Conservation (phyloP, 345 rosid genomes). For the Eucalyptus dawsonii region DNA sequence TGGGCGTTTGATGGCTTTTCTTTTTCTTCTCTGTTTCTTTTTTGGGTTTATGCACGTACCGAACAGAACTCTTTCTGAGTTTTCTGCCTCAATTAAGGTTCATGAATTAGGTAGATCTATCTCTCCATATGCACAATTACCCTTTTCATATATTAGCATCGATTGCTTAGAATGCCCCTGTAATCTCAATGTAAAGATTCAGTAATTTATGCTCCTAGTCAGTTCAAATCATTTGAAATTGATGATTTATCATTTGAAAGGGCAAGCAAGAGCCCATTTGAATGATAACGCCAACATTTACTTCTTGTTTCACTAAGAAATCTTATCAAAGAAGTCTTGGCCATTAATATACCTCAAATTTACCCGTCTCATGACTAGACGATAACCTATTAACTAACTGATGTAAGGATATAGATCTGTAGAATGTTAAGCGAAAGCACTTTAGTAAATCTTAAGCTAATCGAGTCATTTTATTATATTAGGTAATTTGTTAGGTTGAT, state of each 20-base stretch:
- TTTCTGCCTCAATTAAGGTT: background rate
- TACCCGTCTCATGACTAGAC: background rate
- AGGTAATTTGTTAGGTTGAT: no score
- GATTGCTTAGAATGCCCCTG: background rate
- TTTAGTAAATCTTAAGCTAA: no score
- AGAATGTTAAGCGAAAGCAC: no score
- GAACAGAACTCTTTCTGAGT: background rate
- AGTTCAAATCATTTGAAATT: background rate
- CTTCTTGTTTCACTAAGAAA: background rate
- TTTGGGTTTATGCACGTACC: background rate
- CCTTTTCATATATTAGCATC: background rate
- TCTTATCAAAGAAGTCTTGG: background rate
- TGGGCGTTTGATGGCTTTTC: background rate
- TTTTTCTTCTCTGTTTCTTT: background rate
- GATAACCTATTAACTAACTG: background rate
- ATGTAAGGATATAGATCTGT: background rate
- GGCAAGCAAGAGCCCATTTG: background rate
- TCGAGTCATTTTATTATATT: no score
- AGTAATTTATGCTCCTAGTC: background rate
- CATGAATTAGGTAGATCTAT: background rate
- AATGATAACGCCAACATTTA: background rate
- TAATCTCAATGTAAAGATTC: background rate
- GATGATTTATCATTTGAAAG: background rate
- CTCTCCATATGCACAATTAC: background rate
- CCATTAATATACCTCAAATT: background rate